phyloP scores from a whole-genome alignment of 805 yeast species.

The Candida arabinofermentans region DNA sequence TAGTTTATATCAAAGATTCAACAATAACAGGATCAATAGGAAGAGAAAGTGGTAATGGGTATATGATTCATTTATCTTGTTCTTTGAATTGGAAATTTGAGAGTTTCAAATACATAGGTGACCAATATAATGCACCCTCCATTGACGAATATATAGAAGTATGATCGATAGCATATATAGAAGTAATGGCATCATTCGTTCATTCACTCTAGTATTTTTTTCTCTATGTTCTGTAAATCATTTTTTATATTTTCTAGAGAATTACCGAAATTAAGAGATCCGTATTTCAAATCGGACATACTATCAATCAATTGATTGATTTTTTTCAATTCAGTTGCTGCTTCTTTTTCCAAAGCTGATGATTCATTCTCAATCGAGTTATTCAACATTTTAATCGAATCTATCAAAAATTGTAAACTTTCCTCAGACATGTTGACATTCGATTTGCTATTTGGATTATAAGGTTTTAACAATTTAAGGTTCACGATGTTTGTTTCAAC shows the following conservation, averaged over 20 bases:
- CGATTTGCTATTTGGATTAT: slow-evolving; percentile 6
- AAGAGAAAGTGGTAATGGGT: slow-evolving; percentile 57
- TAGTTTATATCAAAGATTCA: slow-evolving; percentile 55
- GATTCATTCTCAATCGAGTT: slow-evolving; percentile 26
- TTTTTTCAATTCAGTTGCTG: slow-evolving; percentile 14
- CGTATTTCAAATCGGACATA: slow-evolving; percentile 29
- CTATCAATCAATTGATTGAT: slow-evolving; percentile 26
- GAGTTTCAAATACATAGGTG: slow-evolving; percentile 20
- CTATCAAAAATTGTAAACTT: slow-evolving; percentile 15
- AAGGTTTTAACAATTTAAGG: slow-evolving; percentile 8
- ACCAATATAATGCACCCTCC: slow-evolving; percentile 11
- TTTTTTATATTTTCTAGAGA: slow-evolving; percentile 15
- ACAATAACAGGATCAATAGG: slow-evolving; percentile 51
- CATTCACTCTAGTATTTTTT: slow-evolving; percentile 4
- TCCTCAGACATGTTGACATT: slow-evolving; percentile 12
- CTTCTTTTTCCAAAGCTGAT: slow-evolving; percentile 13
- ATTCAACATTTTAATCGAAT: slow-evolving; percentile 26
- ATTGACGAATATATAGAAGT: slow-evolving; percentile 25
- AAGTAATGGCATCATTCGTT: neutral
- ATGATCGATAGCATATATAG: no score
- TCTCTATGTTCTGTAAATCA: slow-evolving; percentile 19
- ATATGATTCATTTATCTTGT: slow-evolving; percentile 70
- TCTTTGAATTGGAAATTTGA: slow-evolving; percentile 86
- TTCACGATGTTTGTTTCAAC: slow-evolving; percentile 13
- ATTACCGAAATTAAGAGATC: slow-evolving; percentile 18